Evolutionary conservation across 768 basidiomycete genomes (phyloP), one percentile per base, ranked within the genome.

Genomic region (Auricularia heimuer): DNA sequence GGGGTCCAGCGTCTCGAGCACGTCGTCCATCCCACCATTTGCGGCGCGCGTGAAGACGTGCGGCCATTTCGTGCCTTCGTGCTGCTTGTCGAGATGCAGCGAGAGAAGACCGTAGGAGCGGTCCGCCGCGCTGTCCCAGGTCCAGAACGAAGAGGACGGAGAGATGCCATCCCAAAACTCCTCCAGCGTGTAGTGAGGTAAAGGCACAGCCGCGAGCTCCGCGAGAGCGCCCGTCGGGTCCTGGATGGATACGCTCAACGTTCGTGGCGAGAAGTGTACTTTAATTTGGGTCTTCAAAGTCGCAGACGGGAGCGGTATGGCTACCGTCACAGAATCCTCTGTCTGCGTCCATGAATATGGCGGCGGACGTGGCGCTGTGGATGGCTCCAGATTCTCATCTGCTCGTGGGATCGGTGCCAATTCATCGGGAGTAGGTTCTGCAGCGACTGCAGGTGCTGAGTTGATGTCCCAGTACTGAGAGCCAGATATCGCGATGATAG

Each of bases 291-390:
- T 79, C 66, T 84, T 88, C 1, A 81, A 73, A 0, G 86, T 90
- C 62, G 76, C 79, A 0, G 89, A 82, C 1, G 92, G 92, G n/a
- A 97, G 80, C 4, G 92, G 85, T 71, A 98, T 86, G 0, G 86
- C 87, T 54, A 98, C 75, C 0, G 91, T 94, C 62, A 98, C 78
- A 0, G 90, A 84, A 72, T 94, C 92, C 1, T 84, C 73, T 3
- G 88, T 86, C 71, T 99, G 96, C 0, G 86, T 91, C 96, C 96
- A 99, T 1, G 92, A 92, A 75, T 94, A 98, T 0, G 94, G 89
- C 34, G 85, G 84, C 3, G 89, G 90, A 68, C 81, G 86, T 10
- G 75, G 72, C 1, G 71, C 68, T 3, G 72, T 68, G 14, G 70
- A 69, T 33, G 60, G 68, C 67, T 87, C 84, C 56, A 88, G 73